Conservation (phyloP, 495 filamentous ascomycete species). For the Penicillium manginii region DNA sequence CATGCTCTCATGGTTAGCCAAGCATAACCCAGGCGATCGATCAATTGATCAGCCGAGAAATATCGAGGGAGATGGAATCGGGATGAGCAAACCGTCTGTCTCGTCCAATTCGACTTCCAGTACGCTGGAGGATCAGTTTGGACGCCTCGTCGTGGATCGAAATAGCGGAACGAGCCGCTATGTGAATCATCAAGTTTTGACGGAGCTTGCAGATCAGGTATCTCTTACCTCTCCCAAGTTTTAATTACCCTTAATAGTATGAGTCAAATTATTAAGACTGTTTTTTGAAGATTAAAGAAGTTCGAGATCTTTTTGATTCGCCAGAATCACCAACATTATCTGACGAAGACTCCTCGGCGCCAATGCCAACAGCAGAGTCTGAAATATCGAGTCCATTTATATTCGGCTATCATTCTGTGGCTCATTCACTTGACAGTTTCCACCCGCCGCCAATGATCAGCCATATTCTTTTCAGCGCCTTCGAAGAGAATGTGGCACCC, state of each 20-base stretch:
- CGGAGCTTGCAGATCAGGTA: slow-evolving; percentile 8
- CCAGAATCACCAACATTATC: slow-evolving; percentile 27
- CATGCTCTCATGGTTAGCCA: too few relatives aligned
- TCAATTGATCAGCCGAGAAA: slow-evolving; percentile 43
- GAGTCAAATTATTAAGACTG: slow-evolving; percentile 23
- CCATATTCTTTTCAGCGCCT: slow-evolving; percentile 63
- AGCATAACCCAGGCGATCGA: slow-evolving; percentile 34
- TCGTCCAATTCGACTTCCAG: not conserved
- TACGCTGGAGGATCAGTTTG: slow-evolving; percentile 24
- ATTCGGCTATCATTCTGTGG: slow-evolving; percentile 59
- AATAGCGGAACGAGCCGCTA: slow-evolving; percentile 9
- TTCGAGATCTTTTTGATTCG: slow-evolving; percentile 51
- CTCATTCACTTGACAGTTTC: slow-evolving; percentile 21
- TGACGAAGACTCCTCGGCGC: slow-evolving; percentile 53
- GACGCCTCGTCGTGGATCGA: slow-evolving; percentile 59
- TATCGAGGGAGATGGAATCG: not conserved
- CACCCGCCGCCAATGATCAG: slow-evolving; percentile 59
- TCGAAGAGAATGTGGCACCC: slow-evolving; percentile 64
- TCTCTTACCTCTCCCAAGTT: slow-evolving; percentile 23
- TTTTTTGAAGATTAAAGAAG: slow-evolving; percentile 55
- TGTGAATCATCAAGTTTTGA: slow-evolving; percentile 53
- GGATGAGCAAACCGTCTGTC: not conserved
- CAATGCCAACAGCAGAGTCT: not conserved
- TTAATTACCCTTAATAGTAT: not conserved
- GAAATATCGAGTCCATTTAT: slow-evolving; percentile 42